Evolutionary conservation across 164 flowering plant species (phyloP), one percentile per base, ranked within the genome.

Genomic region (Vitis labrusca): DNA sequence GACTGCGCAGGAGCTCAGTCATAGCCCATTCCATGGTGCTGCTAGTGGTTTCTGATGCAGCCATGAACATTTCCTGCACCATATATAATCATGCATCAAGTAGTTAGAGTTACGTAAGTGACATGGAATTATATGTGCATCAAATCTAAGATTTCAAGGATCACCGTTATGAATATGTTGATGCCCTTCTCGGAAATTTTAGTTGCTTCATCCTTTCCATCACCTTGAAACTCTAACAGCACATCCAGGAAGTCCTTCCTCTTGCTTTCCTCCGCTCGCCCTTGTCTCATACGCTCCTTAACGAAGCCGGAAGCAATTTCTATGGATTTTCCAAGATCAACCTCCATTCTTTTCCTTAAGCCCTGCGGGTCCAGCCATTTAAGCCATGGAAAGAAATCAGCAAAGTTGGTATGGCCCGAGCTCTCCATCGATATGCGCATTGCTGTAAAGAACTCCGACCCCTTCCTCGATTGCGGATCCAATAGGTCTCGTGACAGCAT

Each of bases 1-100:
- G 92, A 66, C 85, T 71, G 59, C 64, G 56, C 14, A 90, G 79
- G 14, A 88, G 87, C 80, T 90, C 90, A 0, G 88, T 78, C 79
- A 90, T 37, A 14, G 88, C 90, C 92, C 94, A 90, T 65, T 90
- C 94, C 4, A 75, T 79, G 9, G 83, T 86, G 66, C 83, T 81
- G 69, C 86, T 81, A 3, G 86, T 88, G 13, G 88, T 81, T 59
- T 88, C 89, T 9, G 89, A 64, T 0, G 88, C 90, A 0, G 85
- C 94, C 53, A 86, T 13, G 50, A 87, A 85, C 60, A 88, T 68
- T 78, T 84, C 87, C 89, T 82, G 63, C 71, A 63, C 4, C 61
- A 71, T 15, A 14, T 37, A 37, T 37, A 1, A 23, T 23, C 27
- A 23, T 23, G 27, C 27, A 23, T 23, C 27, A 23, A 23, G 27